Evolutionary conservation across 768 basidiomycete genomes (phyloP).

Genomic region (Collybiopsis luxurians): DNA sequence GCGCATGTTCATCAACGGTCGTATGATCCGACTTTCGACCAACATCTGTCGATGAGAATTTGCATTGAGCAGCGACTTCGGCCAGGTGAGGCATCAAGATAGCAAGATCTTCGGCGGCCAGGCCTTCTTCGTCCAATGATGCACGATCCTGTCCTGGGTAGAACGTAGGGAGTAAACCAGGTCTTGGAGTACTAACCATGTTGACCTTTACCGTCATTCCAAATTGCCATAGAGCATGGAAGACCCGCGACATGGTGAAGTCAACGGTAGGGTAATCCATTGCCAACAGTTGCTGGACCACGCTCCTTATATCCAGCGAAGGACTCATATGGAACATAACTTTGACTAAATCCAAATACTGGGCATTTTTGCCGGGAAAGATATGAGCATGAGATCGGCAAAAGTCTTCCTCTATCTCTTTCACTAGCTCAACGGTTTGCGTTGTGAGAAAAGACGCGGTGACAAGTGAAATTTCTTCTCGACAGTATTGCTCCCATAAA

Average conservation of each 20-base stretch:
- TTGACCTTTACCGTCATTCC: neutral
- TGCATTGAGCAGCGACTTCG: conserved; percentile 8
- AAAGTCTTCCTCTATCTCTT: conserved; percentile 12
- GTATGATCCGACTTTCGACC: neutral
- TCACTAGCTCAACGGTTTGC: conserved; percentile 11
- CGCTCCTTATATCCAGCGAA: neutral
- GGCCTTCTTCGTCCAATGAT: neutral
- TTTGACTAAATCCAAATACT: neutral
- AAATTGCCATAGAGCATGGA: conserved; percentile 2
- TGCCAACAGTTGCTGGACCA: too few relatives aligned
- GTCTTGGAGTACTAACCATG: neutral
- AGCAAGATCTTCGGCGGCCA: conserved; percentile 5
- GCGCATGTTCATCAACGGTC: conserved; percentile 9
- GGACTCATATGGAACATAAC: neutral
- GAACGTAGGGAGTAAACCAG: neutral
- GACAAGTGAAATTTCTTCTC: conserved; percentile 3
- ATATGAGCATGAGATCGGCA: neutral
- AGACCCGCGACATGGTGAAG: neutral
- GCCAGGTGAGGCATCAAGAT: conserved; percentile 8
- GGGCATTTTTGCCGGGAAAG: neutral
- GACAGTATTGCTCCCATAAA: conserved; percentile 6
- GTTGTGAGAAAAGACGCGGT: conserved; percentile 12
- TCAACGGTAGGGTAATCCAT: too few relatives aligned
- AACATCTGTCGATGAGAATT: neutral
- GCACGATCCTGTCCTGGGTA: neutral